Evolutionary conservation across 2,329 filamentous ascomycete species (phyloP), one percentile per base, ranked within the genome.

Genomic region (Emergomyces africanus): DNA sequence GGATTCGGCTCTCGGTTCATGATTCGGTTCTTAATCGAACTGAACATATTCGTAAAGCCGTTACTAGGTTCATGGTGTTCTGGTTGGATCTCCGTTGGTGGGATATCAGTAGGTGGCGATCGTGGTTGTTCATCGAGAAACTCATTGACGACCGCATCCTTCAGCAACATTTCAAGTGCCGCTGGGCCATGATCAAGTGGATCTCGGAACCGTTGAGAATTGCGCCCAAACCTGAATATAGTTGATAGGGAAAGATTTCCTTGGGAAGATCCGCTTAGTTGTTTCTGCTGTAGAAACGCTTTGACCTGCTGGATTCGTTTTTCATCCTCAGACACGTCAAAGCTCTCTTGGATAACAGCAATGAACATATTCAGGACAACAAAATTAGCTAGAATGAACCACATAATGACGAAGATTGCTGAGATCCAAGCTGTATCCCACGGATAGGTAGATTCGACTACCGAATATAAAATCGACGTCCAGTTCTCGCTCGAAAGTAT

Each of bases 331-430:
- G 91, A 95, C 30, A 99, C 90, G 74, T 99, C 94, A 70, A 99
- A 99, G 69, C 96, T 99, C 70, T 99, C 94, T 72, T 99, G 94
- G 64, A 99, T 99, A 75, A 99, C 94, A 79, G 94, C 94, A 88
- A 99, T 97, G 79, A 99, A 99, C 94, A 99, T 99, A 70, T 97
- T 99, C 77, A 99, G 77, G 62, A 97, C 83, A 75, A 99, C 95
- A 70, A 97, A 92, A 72, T 95, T 96, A 5, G 90, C 82, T 49
- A 99, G 81, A 60, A 96, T 94, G 73, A 96, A 97, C 94, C 94
- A 99, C 65, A 91, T 81, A 63, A 96, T 89, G 65, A 96, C 81
- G 66, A 99, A 96, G 1, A 89, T 80, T 9, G 92, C 90, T 10
- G 89, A 90, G 59, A 97, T 90, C 92, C 94, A 97, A 9, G 88